Evolutionary conservation across 192 early-diverging fungal genomes (phyloP).

Genomic region (Allomyces arbusculus): DNA sequence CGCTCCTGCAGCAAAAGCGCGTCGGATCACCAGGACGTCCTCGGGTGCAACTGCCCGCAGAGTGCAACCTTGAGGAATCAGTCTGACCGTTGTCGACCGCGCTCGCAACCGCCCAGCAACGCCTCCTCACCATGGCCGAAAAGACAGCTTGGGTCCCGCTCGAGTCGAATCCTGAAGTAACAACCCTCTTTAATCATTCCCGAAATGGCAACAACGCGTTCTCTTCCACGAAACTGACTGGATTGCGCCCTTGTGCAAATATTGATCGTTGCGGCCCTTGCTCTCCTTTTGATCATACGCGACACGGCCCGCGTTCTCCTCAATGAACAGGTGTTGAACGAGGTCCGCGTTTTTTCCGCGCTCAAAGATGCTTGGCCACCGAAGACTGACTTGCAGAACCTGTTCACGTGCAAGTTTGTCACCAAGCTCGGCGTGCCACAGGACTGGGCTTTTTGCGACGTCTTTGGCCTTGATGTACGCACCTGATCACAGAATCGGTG

Average conservation of each 20-base stretch:
- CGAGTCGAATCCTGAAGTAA: conserved; percentile 71
- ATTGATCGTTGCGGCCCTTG: too few relatives aligned
- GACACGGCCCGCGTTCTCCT: background rate
- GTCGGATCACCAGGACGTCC: too few relatives aligned
- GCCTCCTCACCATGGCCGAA: background rate
- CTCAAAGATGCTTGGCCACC: background rate
- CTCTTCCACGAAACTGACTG: background rate
- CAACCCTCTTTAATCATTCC: background rate
- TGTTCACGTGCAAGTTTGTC: conserved; percentile 27
- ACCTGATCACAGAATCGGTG: background rate
- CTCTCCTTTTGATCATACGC: background rate
- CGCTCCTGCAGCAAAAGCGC: too few relatives aligned
- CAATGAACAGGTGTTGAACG: conserved; percentile 33
- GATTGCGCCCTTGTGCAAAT: too few relatives aligned
- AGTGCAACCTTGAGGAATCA: too few relatives aligned
- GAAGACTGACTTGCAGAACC: background rate
- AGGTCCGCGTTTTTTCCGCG: conserved; percentile 14
- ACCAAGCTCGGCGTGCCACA: conserved; percentile 43
- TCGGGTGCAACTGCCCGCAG: too few relatives aligned
- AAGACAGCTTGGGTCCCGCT: conserved; percentile 59
- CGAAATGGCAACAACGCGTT: background rate
- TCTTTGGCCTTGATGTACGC: conserved; percentile 26
- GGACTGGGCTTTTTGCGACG: conserved; percentile 51
- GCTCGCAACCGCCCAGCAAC: too few relatives aligned
- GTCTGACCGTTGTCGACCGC: too few relatives aligned